Base-by-base conservation (phyloP, 805 yeast species). In the Pichia ethanolica region DNA sequence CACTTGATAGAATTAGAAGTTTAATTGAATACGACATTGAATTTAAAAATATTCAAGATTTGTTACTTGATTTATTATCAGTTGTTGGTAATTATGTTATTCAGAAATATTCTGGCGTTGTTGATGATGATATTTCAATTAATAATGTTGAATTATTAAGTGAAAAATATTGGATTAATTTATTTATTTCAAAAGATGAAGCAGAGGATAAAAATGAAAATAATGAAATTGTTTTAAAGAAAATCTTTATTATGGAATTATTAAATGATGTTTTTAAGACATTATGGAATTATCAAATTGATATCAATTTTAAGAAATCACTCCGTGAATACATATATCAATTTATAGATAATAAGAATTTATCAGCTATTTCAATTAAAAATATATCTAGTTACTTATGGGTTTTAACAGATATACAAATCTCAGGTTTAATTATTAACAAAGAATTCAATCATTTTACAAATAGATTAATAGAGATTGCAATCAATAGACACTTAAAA, bases 51-150 rank as follows among this genome's bases (percentile, higher is more conserved):
- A 44, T 64, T 1, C 65, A 66, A 40, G 53, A 53, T 2, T 52
- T 65, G 4, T 46, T 75, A 1, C 59, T 74, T 33, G 67, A 62
- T 3, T 52, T 78, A 2, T 50, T 75, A n/a, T 66, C 77, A 1
- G 73, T 72, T 46, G 53, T 75, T 46, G 81, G 82, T 0, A 71
- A 73, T 46, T 76, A 69, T 53, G 42, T 61, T 8, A 43, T 59
- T 12, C 67, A 65, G 33, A 60, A 46, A 32, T 39, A 47, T 8
- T 35, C 45, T 9, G 14, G 25, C 1, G n/a, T 35, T 2, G 4
- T 28, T 5, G 35, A 42, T 11, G 41, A 32, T 10, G 53, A 51
- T 3, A 37, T 39, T 1, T 37, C 54, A 1, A 30, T 39, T n/a
- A 44, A 52, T 26, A 43, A 45, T 27, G 39, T 59, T 20, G 36